Evolutionary conservation across 148 eudicot genomes (phyloP), one percentile per base, ranked within the genome.

Genomic region (Cornus suecica): DNA sequence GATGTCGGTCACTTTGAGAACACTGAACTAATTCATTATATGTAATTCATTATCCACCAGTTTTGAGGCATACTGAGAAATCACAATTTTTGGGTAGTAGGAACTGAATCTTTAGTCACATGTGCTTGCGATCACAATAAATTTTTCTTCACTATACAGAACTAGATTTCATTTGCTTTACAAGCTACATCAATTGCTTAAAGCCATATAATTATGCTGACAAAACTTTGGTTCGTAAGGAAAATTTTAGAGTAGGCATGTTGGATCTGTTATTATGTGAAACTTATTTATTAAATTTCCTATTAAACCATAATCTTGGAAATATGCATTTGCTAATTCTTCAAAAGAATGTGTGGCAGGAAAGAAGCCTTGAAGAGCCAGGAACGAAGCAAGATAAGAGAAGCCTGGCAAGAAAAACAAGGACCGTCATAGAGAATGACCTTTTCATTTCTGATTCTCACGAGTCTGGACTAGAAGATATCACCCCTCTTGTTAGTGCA

Each of bases 401-500:
- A 15, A 18, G 30, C 14, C 42, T 69, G 30, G 45, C 28, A 20
- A 70, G 61, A 42, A 72, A 74, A 45, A 7, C 32, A 5, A 28
- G 63, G 70, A 61, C 65, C 15, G n/a, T 30, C 70, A 26, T 76
- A 7, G 76, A 72, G 24, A 72, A 56, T 24, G 76, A 45, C 30
- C 10, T 14, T 3, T 11, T 11, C 34, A 48, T 30, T 58, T 58
- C 70, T 71, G 65, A 24, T 29, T 61, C 73, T 70, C 72, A 78
- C 37, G 67, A 32, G 68, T 37, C 27, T 65, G 65, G 69, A 30
- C 66, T 51, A 22, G 48, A 71, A 22, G 48, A 71, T 52, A 73
- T 32, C 10, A 70, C 71, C 28, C 86, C 88, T 73, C 95, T 93
- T 51, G 88, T 93, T 60, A 24, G 80, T 71, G 95, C 95, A 69